Percentiles rank a stretch among this genome's conserved stretches.
Evolutionary conservation across 169 alveolate genomes (phyloP).

Genomic region (Eimeria maxima): DNA sequence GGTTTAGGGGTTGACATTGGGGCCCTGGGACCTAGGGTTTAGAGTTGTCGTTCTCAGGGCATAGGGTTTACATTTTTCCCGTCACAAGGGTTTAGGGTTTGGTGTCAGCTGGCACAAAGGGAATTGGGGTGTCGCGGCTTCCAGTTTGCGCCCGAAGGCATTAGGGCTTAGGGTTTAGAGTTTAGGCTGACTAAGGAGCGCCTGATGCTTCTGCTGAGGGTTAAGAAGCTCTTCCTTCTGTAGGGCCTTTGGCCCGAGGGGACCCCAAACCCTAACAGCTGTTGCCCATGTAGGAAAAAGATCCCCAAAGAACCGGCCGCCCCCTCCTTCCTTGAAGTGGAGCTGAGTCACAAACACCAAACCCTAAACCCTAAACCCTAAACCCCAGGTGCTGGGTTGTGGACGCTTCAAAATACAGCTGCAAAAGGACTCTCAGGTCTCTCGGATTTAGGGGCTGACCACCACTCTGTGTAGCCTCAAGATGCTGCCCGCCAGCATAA

Average conservation of each 20-base stretch:
- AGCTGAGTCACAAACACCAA: conserved; percentile 12
- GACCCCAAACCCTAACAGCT: conserved; percentile 51
- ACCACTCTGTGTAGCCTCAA: conserved; percentile 52
- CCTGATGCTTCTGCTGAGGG: conserved; percentile 38
- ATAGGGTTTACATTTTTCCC: no score
- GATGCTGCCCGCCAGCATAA: conserved; percentile 55
- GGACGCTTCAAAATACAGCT: background rate
- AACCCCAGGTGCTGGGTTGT: background rate
- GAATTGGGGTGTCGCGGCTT: no score
- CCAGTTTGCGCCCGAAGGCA: no score
- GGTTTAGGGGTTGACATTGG: background rate
- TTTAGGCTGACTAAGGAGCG: background rate
- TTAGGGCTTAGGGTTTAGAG: background rate
- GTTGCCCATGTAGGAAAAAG: conserved; percentile 18
- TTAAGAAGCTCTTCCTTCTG: conserved; percentile 2
- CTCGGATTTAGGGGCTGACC: conserved; percentile 15
- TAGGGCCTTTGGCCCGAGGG: conserved; percentile 50
- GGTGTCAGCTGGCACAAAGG: no score
- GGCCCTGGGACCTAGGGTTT: background rate
- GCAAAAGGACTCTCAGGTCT: background rate
- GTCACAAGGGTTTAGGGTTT: no score
- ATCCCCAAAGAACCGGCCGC: conserved; percentile 46
- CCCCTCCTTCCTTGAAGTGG: conserved; percentile 42
- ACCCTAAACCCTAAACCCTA: conserved; percentile 17
- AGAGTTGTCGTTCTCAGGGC: background rate